phyloP scores from a whole-genome alignment of 352 stramenopile genomes.

The Phytophthora quininea region DNA sequence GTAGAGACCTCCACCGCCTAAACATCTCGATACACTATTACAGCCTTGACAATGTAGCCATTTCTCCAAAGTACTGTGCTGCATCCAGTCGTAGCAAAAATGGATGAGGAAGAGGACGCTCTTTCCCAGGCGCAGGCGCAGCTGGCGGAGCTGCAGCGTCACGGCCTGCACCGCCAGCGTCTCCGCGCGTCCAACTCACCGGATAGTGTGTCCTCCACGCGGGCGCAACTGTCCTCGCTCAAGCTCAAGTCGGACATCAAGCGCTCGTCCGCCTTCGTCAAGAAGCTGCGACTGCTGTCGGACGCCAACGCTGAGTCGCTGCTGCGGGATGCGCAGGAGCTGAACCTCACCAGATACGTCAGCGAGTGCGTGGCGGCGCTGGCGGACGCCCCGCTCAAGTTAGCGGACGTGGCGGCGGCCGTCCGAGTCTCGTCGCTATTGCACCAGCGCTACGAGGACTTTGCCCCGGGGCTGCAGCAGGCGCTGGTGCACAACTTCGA shows the following conservation, averaged over 20 bases:
- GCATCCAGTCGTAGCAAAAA: neutral
- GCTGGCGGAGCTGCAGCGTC: conserved; percentile 53
- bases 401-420: conserved; percentile 84
- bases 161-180: conserved; percentile 33
- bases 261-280: conserved; percentile 98
- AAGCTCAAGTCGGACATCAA: conserved; percentile 98
- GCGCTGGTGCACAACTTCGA: conserved; percentile 69
- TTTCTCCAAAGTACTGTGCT: too few species aligned
- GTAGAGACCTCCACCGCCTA: conserved; percentile 6
- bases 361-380: conserved; percentile 93
- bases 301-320: conserved; percentile 78
- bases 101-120: conserved; percentile 20
- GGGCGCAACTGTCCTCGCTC: conserved; percentile 87
- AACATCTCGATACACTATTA: neutral
- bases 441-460: conserved; percentile 93
- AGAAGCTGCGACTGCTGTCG: conserved; percentile 92
- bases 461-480: conserved; percentile 65
- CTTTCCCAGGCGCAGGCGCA: conserved; percentile 30
- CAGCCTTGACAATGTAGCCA: too few species aligned
- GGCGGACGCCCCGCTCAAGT: conserved; percentile 87
- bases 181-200: conserved; percentile 68
- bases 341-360: conserved; percentile 96
- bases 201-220: conserved; percentile 52
- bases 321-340: conserved; percentile 84
- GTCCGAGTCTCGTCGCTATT: conserved; percentile 89